Base-by-base conservation (phyloP, 2,329 filamentous ascomycete species). In the Pseudocercospora cruenta region DNA sequence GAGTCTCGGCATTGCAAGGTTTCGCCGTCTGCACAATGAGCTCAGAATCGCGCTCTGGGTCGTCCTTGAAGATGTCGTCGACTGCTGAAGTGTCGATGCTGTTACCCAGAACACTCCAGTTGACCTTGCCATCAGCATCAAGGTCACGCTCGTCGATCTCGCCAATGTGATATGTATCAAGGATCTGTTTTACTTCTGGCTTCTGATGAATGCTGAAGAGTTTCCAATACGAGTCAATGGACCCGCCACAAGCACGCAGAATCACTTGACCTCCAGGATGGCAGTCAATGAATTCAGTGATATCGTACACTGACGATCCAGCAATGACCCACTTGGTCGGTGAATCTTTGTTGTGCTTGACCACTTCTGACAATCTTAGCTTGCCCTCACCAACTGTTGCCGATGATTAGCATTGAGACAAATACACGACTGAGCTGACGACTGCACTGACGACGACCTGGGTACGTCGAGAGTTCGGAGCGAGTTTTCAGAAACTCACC, bases 251-350 rank as follows among this genome's bases (percentile, higher is more conserved):
- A 1, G 89, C 89, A 31, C 86, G 84, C 8, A 91, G 80, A 65
- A 91, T 91, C 14, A 91, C 87, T 60, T 90, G 86, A 49, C 89
- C 89, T 3, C 89, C 89, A 0, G 89, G 89, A 73, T 91, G 89
- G 0, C 84, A 87, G 1, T 82, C 79, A 22, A 91, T 79, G 87
- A 88, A 91, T 59, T 90, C 87, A 0, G 88, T 91, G 60, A 91
- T 91, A 72, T 91, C 86, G 80, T 91, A 91, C 21, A 91, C 88
- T 64, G 87, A 86, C 73, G 86, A 86, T 24, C 83, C 86, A 61
- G 83, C 83, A n/a, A 85, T 87, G 3, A 91, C 85, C 89, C 89
- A 91, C 2, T 88, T 88, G 9, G 80, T 77, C 1, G 82, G 74
- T 0, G 87, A 86, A 21, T 81, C 67, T 16, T 69, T 67, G 58